A percentile compares a stretch with the other conserved stretches of the same genome.
phyloP scores from a whole-genome alignment of 148 eudicot species.

The Rhododendron williamsianum region DNA sequence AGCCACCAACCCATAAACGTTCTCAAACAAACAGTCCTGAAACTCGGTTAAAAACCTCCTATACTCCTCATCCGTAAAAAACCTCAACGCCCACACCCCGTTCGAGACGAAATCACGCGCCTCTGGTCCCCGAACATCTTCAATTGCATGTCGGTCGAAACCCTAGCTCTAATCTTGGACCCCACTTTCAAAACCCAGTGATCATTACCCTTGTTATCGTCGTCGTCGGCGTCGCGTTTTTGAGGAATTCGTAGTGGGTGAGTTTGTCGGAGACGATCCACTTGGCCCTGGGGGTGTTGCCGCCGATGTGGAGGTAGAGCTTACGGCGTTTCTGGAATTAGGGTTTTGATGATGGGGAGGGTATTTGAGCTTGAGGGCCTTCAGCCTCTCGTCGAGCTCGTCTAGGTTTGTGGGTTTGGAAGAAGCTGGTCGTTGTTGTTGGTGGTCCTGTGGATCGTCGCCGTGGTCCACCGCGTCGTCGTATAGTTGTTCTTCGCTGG shows the following conservation, averaged over 20 bases:
- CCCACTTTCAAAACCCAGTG: constrained; percentile 67
- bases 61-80: constrained; percentile 45
- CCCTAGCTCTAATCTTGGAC: constrained; percentile 51
- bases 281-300: constrained; percentile 72
- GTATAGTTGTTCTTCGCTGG: constrained; percentile 14
- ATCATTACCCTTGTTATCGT: constrained; percentile 2
- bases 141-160: constrained; percentile 73
- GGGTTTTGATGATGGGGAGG: constrained; percentile 33
- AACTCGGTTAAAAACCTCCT: constrained; percentile 47
- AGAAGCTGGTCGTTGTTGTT: constrained; percentile 6
- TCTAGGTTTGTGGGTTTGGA: constrained; percentile 34
- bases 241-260: constrained; percentile 43
- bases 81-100: constrained; percentile 88
- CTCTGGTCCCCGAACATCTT: constrained; percentile 77
- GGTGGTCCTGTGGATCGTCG: constrained; percentile 7
- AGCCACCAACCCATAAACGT: constrained; percentile 55
- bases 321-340: constrained; percentile 45
- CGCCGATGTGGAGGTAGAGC: constrained; percentile 70
- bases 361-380: constrained; percentile 54
- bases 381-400: constrained; percentile 55
- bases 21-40: constrained; percentile 80
- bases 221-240: constrained; percentile 27
- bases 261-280: constrained; percentile 62
- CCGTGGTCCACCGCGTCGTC: constrained; percentile 30
- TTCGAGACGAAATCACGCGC: constrained; percentile 71